These are phyloP conservation scores for Capsicum pubescens DNA, from an alignment of 257 asterid genomes.

Conservation along the genomic window DNA sequence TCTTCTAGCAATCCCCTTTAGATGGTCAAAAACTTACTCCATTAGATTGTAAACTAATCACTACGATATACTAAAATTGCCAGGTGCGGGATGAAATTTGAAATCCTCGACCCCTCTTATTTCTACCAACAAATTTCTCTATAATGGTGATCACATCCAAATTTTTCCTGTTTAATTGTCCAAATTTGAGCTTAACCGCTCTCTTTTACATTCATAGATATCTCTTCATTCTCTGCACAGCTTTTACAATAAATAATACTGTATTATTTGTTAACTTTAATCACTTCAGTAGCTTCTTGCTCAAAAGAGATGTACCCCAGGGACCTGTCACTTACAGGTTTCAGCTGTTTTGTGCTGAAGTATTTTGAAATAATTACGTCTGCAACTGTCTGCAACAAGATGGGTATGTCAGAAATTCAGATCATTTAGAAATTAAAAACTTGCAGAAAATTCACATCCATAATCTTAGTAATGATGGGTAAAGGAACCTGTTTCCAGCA, in stretches of 20 bases:
- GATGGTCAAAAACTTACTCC: background rate
- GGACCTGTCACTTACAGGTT: conserved; percentile 64
- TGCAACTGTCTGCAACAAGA: conserved; percentile 68
- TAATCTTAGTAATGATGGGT: background rate
- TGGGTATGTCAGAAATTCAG: conserved; percentile 11
- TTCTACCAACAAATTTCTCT: conserved; percentile 6
- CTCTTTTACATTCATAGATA: background rate
- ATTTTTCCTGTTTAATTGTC: background rate
- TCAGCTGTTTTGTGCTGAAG: conserved; percentile 55
- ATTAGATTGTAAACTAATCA: conserved; percentile 3
- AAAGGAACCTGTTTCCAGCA: conserved; percentile 3
- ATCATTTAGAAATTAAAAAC: conserved; percentile 11
- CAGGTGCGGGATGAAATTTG: background rate
- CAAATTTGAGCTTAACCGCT: background rate
- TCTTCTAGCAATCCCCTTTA: background rate
- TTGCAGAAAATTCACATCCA: conserved; percentile 16
- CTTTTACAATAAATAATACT: background rate
- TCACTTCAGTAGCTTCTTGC: background rate
- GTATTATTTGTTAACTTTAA: background rate
- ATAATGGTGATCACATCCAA: background rate
- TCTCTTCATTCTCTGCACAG: background rate
- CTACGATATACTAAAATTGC: background rate
- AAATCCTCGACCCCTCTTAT: background rate
- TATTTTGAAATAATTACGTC: conserved; percentile 68
- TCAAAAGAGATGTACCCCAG: background rate